These are phyloP conservation scores for Chlorella sp. DNA, from an alignment of 139 green algal genomes.

Conservation along the genomic window DNA sequence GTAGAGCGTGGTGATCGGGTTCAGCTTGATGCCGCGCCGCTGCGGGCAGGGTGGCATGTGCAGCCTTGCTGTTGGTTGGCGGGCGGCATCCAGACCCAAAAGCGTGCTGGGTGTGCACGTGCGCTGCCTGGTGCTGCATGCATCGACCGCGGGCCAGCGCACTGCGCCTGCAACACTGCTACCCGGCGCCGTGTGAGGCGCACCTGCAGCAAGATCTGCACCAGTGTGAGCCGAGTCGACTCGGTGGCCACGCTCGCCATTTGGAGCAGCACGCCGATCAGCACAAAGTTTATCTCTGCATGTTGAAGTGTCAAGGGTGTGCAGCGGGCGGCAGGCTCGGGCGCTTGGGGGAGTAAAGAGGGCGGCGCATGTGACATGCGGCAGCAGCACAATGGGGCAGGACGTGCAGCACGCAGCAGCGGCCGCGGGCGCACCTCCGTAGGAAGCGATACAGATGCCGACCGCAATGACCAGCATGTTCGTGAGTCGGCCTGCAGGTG, in stretches of 20 bases:
- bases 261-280: slow-evolving; percentile 88
- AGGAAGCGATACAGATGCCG: slow-evolving; percentile 18
- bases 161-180: too few relatives aligned
- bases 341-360: slow-evolving; percentile 35
- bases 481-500: slow-evolving; percentile 17
- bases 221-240: slow-evolving; percentile 80
- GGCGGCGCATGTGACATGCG: background rate
- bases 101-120: too few relatives aligned
- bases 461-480: slow-evolving; percentile 68
- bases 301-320: too few relatives aligned
- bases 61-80: too few relatives aligned
- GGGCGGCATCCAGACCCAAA: too few relatives aligned
- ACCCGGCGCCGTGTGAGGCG: too few relatives aligned
- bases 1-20: slow-evolving; percentile 70
- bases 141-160: too few relatives aligned
- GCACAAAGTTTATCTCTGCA: slow-evolving; percentile 90
- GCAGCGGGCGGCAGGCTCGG: too few relatives aligned
- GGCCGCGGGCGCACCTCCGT: background rate
- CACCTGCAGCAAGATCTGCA: slow-evolving; percentile 88
- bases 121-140: too few relatives aligned
- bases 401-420: background rate
- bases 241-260: slow-evolving; percentile 78
- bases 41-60: slow-evolving; percentile 30
- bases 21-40: slow-evolving; percentile 63
- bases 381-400: background rate